phyloP scores from a whole-genome alignment of 2,329 filamentous ascomycete genomes.

The Harringtonia aguacate region DNA sequence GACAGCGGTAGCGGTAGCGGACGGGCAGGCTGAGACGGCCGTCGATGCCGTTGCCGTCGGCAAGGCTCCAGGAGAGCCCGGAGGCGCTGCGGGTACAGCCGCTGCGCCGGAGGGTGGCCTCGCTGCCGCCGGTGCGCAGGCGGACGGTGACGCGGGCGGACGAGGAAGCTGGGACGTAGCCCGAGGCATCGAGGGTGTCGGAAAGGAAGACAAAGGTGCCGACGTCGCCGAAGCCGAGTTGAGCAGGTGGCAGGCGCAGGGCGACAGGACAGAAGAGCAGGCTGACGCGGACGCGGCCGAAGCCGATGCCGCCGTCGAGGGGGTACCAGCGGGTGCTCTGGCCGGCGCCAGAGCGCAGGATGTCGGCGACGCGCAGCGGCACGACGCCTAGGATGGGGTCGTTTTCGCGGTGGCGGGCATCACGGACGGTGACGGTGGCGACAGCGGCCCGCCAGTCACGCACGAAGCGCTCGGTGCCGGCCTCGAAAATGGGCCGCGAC shows the following conservation, averaged over 20 bases:
- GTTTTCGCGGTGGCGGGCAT: conserved; percentile 81
- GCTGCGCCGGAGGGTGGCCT: conserved; percentile 55
- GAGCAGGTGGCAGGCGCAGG: conserved; percentile 68
- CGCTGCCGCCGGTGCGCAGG: conserved; percentile 75
- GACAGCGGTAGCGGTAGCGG: conserved; percentile 80
- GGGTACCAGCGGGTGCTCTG: conserved; percentile 90
- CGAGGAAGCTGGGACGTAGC: conserved; percentile 50
- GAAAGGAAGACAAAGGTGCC: conserved; percentile 86
- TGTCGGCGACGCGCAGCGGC: conserved; percentile 74
- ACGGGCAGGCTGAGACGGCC: conserved; percentile 58
- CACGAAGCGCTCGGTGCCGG: conserved; percentile 85
- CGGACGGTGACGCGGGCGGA: conserved; percentile 63
- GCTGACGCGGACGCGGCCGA: conserved; percentile 80
- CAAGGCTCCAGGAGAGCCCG: conserved; percentile 34
- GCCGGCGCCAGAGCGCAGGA: conserved; percentile 79
- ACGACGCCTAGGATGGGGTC: conserved; percentile 92
- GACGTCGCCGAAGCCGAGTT: conserved; percentile 81
- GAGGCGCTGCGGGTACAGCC: conserved; percentile 46
- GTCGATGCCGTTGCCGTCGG: conserved; percentile 21
- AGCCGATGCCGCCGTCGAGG: conserved; percentile 88
- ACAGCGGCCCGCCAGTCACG: conserved; percentile 87
- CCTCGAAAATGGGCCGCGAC: conserved; percentile 94
- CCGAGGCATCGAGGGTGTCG: conserved; percentile 53
- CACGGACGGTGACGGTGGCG: conserved; percentile 78
- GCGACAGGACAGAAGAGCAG: conserved; percentile 85